phyloP scores from a whole-genome alignment of 768 basidiomycete genomes.

The Tephrocybe sp. region DNA sequence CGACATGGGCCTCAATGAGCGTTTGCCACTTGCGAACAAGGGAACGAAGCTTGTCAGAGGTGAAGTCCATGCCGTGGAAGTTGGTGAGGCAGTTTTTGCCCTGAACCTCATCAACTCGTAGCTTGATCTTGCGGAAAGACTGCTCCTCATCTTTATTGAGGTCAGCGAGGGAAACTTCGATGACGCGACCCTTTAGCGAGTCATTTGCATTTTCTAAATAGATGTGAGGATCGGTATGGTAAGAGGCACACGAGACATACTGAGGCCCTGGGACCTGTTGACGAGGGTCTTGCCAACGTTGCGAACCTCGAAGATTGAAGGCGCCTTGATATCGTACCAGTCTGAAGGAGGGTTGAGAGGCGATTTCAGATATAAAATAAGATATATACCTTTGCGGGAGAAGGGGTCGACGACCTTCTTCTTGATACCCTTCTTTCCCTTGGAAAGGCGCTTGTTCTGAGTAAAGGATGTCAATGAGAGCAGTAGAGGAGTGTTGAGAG shows the following conservation, averaged over 20 bases:
- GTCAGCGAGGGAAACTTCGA: constrained; percentile 95
- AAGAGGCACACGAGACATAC: constrained; percentile 50
- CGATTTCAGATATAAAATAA: neutral
- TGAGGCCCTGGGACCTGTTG: constrained; percentile 97
- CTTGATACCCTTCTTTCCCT: constrained; percentile 99
- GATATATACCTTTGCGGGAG: constrained; percentile 87
- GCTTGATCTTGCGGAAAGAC: constrained; percentile 98
- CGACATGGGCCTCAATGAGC: constrained; percentile 97
- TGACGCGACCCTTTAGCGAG: constrained; percentile 93
- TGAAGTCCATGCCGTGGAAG: constrained; percentile 99
- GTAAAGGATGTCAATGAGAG: neutral
- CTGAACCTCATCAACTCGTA: constrained; percentile 93
- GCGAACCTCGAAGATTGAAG: constrained; percentile 93
- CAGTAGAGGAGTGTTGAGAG: neutral
- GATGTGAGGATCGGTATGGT: neutral
- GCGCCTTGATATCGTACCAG: constrained; percentile 99
- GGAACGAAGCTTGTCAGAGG: constrained; percentile 98
- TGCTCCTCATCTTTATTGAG: constrained; percentile 99
- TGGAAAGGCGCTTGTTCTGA: constrained; percentile 96
- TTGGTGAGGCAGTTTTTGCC: constrained; percentile 99
- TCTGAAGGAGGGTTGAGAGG: constrained; percentile 45
- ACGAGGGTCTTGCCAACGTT: constrained; percentile 98
- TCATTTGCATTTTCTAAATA: constrained; percentile 93
- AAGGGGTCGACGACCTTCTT: constrained; percentile 99
- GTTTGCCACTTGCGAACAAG: constrained; percentile 99